A percentile compares a stretch with the other conserved stretches of the same genome.
These are phyloP conservation scores for Laguncularia racemosa DNA, from an alignment of 345 rosid species.

Conservation along the genomic window DNA sequence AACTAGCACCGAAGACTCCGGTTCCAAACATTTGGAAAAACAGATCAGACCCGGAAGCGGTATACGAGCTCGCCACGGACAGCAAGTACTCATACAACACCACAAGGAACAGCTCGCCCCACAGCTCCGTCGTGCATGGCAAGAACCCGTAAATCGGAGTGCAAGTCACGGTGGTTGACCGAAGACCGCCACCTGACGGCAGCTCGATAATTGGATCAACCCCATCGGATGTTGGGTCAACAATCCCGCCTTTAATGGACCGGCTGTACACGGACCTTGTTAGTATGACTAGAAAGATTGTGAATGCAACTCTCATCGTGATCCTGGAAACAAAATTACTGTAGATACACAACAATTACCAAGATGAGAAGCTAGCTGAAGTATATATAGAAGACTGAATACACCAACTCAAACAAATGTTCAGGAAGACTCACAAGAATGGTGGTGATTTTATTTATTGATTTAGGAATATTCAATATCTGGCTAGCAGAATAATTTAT, in stretches of 20 bases:
- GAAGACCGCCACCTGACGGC: background rate
- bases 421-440: no score
- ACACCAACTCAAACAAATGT: no score
- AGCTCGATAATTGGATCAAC: background rate
- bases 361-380: no score
- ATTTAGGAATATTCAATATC: no score
- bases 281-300: constrained; percentile 13
- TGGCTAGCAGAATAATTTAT: no score
- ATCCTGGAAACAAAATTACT: background rate
- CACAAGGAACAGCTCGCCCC: constrained; percentile 45
- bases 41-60: constrained; percentile 32
- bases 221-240: constrained; percentile 10
- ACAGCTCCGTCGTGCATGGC: constrained; percentile 40
- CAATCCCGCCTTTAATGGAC: constrained; percentile 7
- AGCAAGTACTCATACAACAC: constrained; percentile 37
- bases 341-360: no score
- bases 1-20: constrained; percentile 38
- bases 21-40: constrained; percentile 48
- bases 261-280: constrained; percentile 13
- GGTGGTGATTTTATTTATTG: no score
- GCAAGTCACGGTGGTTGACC: constrained; percentile 24
- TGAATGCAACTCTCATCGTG: constrained; percentile 9
- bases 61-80: constrained; percentile 15
- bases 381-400: no score
- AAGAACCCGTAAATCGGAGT: constrained; percentile 37